Conservation (phyloP, 306 rosid genomes). For the Dryas octopetala region DNA sequence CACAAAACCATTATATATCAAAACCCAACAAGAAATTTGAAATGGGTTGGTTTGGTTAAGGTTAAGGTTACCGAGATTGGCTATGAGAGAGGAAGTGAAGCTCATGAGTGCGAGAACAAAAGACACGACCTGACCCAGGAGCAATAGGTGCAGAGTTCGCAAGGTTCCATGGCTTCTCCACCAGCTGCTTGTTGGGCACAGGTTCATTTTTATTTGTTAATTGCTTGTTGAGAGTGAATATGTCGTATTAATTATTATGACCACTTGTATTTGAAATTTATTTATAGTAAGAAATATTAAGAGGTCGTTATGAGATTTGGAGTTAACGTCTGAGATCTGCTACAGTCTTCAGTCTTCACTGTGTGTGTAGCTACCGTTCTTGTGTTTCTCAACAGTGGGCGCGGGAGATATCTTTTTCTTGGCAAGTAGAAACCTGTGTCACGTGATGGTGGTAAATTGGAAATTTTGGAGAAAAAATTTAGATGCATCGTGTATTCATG, state of each 20-base stretch:
- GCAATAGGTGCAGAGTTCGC: constrained; percentile 33
- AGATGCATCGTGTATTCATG: no score
- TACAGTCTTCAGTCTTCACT: no score
- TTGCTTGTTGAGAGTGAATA: not conserved
- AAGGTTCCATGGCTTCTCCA: constrained; percentile 29
- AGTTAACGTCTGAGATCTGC: no score
- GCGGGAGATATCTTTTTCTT: no score
- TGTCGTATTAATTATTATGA: no score
- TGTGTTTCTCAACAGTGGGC: no score
- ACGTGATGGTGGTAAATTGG: no score
- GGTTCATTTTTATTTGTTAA: constrained; percentile 24
- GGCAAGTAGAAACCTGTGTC: no score
- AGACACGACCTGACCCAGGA: constrained; percentile 64
- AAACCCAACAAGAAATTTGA: not conserved
- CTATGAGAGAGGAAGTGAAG: constrained; percentile 60
- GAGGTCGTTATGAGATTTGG: not conserved
- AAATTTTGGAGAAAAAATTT: no score
- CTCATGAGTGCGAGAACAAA: constrained; percentile 44
- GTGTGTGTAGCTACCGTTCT: no score
- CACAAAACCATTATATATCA: not conserved
- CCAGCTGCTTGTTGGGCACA: constrained; percentile 12
- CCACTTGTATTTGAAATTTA: no score
- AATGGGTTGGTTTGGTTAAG: not conserved
- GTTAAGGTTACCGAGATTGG: constrained; percentile 40
- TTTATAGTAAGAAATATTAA: not conserved